phyloP scores from a whole-genome alignment of 2,329 filamentous ascomycete genomes.

The Beauveria pseudobassiana region DNA sequence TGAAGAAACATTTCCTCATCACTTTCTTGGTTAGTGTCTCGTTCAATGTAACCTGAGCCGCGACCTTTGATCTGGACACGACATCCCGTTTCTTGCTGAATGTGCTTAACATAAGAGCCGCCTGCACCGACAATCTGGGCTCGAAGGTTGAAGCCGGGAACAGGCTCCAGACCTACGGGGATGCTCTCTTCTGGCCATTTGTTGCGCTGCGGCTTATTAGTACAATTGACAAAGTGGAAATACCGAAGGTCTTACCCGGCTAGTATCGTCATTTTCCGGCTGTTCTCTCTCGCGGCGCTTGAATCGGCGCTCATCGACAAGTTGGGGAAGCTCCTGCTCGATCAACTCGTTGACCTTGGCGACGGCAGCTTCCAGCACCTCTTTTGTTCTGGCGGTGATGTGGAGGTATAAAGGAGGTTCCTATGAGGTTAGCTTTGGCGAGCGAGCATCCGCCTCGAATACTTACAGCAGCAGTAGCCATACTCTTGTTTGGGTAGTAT shows the following conservation, averaged over 20 bases:
- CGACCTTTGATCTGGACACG: conserved; percentile 97
- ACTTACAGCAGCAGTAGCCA: conserved; percentile 88
- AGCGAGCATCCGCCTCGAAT: neutral
- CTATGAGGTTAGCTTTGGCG: conserved; percentile 36
- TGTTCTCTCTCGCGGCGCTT: conserved; percentile 72
- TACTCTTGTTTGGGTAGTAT: conserved; percentile 95
- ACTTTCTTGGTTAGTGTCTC: conserved; percentile 78
- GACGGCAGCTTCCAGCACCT: conserved; percentile 84
- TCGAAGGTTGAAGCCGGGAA: conserved; percentile 90
- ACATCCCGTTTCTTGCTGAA: conserved; percentile 90
- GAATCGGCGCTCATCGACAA: conserved; percentile 92
- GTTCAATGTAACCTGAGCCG: conserved; percentile 89
- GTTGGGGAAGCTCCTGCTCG: conserved; percentile 88
- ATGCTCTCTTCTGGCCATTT: conserved; percentile 99
- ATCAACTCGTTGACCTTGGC: conserved; percentile 89
- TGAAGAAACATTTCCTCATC: conserved; percentile 97
- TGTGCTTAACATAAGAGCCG: conserved; percentile 95
- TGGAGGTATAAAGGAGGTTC: conserved; percentile 92
- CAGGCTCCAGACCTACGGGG: conserved; percentile 79
- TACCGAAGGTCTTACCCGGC: conserved; percentile 56
- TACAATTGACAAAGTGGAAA: conserved; percentile 9
- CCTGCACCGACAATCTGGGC: conserved; percentile 94
- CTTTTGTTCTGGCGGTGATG: conserved; percentile 85
- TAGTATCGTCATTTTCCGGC: conserved; percentile 81
- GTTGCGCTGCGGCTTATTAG: conserved; percentile 60